Evolutionary conservation across 768 basidiomycete genomes (phyloP), one percentile per base, ranked within the genome.

Genomic region (Lactarius hengduanensis): DNA sequence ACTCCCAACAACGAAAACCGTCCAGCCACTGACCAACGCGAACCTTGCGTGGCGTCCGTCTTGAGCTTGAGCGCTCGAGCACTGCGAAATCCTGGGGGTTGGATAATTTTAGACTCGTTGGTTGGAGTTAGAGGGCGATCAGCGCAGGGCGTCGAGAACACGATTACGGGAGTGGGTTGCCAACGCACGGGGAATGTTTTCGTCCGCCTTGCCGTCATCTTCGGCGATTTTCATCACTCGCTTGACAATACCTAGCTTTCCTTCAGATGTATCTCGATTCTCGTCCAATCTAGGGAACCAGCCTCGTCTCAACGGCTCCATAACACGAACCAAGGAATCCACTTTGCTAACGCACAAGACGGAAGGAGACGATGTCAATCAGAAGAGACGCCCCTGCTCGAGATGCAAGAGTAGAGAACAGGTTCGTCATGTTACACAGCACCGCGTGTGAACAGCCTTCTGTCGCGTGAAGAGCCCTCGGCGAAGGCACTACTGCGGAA

Each of bases 171-270:
- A 38, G 16, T 41, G 13, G 18, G 64, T 50, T n/a, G 47, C 22
- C 22, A 40, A 81, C 92, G 71, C 75, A 96, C 95, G 91, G 30
- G 96, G 97, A 73, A 96, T 98, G 78, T 98, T 96, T 74, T 98
- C 96, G 74, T 99, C 97, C 1, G 98, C 94, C 76, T 98, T 96
- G 18, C 97, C 97, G 75, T 98, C 96, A 56, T 95, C 92, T 72
- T 99, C 97, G 2, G 94, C 92, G 62, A 98, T 94, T 65, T 94
- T 81, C 78, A 98, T 76, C 45, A 93, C 88, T 96, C 96, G 98
- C 1, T 92, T 94, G 4, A 91, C 81, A 0, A 92, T 90, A 55
- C 87, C 89, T 57, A 93, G 78, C 69, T 78, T 80, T 2, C 91
- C 88, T 36, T 85, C 83, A 67, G 86, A 85, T 5, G 81, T 83